Base-by-base conservation (phyloP, 208 protist species). In the Herpetomonas samuelpessoai region DNA sequence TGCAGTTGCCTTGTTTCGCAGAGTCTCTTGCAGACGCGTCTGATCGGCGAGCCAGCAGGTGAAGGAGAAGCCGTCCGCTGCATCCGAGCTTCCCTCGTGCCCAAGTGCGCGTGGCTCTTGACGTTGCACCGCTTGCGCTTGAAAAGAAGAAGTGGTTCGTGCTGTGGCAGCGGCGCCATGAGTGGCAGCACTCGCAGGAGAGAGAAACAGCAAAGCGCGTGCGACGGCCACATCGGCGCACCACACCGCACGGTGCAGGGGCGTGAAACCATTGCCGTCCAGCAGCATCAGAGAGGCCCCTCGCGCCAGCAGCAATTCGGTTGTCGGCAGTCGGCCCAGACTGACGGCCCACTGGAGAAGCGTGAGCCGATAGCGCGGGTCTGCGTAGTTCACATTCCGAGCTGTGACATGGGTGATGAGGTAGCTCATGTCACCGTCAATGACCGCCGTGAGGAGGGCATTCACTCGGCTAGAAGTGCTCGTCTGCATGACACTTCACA, bases 221-320 rank as follows among this genome's bases (percentile, higher is more conserved):
- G 87, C 72, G 25, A 82, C 71, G 30, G 65, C 50, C 16, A 72
- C 67, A 58, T 95, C 78, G 12, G 71, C 82, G 64, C 66, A 78
- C 85, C 88, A 95, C 63, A 87, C 84, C 10, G 84, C 84, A 45
- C 86, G 76, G 62, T 95, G 88, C 48, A 95, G 53, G 9, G 78
- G 69, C 56, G 72, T 82, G 63, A 90, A 95, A 49, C 78, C 71
- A 57, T 80, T 74, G 2, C 73, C 70, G 72, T 95, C 88, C 26
- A 68, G 21, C 45, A 65, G 66, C 18, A 60, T 66, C 30, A 94
- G 31, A 26, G 82, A 85, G 7, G 88, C 88, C 0, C 84, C 83
- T 26, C 62, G 60, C 49, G 53, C 52, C 55, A 94, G 62, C 19
- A 94, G 66, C 12, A 90, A 48, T 38, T 81, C 70, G 3, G 65